Percentiles rank a stretch among this genome's conserved stretches.
Evolutionary conservation across 768 basidiomycete species (phyloP).

Genomic region (Tricholoma sp.): DNA sequence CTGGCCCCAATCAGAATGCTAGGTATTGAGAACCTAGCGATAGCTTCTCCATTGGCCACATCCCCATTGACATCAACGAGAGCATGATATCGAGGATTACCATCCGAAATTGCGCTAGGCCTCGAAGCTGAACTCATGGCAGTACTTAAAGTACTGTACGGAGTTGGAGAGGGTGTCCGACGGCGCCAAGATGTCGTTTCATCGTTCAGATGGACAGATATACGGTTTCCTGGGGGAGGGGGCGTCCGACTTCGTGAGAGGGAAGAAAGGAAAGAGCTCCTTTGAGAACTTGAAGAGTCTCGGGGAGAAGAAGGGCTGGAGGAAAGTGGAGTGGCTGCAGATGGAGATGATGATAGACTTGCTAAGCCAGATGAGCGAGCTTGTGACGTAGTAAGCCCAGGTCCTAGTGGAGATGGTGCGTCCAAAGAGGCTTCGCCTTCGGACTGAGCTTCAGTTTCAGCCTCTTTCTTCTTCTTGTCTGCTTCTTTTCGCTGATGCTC

Average conservation of each 20-base stretch:
- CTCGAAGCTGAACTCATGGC: conserved; percentile 42
- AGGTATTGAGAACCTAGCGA: conserved; percentile 17
- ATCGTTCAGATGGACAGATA: conserved; percentile 20
- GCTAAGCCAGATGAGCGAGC: conserved; percentile 17
- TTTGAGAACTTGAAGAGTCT: conserved; percentile 17
- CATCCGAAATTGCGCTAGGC: conserved; percentile 36
- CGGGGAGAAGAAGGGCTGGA: conserved; percentile 20
- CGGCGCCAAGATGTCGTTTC: conserved; percentile 28
- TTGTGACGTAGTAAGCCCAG: conserved; percentile 30
- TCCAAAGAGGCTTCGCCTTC: conserved; percentile 13
- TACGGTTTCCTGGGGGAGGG: conserved; percentile 20
- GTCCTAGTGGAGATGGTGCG: conserved; percentile 18
- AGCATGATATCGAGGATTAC: conserved; percentile 1
- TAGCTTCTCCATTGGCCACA: conserved; percentile 8
- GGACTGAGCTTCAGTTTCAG: conserved; percentile 27
- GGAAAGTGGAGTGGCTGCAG: conserved; percentile 17
- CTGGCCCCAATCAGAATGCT: conserved; percentile 13
- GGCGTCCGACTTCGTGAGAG: conserved; percentile 35
- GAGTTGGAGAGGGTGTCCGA: conserved; percentile 31
- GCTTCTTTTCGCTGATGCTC: conserved; percentile 80
- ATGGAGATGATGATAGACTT: conserved; percentile 21
- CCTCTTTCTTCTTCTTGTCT: conserved; percentile 58
- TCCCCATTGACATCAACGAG: conserved; percentile 2
- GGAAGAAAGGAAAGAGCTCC: conserved; percentile 24
- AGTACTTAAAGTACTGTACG: conserved; percentile 41